Base-by-base conservation (phyloP, 2,329 filamentous ascomycete genomes). In the Colletotrichum echinochloae region DNA sequence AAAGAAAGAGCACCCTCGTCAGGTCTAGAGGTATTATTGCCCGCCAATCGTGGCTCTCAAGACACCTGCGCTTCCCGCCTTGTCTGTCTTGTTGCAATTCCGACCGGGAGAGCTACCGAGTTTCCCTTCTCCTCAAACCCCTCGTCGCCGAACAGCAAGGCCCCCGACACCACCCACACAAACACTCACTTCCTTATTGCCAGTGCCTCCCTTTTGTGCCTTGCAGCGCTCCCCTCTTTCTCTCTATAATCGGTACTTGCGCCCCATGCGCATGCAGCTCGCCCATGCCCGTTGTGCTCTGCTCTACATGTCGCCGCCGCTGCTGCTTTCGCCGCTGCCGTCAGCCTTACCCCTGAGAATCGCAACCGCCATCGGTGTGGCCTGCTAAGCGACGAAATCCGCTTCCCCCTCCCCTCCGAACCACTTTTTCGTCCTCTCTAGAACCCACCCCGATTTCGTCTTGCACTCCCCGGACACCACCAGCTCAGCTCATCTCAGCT, bases 291-390 rank as follows among this genome's bases (percentile, higher is more conserved):
- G 63, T 70, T 66, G 54, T 39, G 66, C 49, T 64, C 57, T 62
- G 68, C 48, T 46, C 59, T 71, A 68, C 64, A 71, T 71, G 68
- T 70, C 65, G 65, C 68, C 52, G 59, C 66, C 28, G 54, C 52
- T 35, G 66, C 54, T 60, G 57, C 48, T 66, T 35, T 60, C 39
- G 61, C 48, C 28, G 51, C 49, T 46, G 48, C 49, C 44, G 48
- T 71, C 65, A 71, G 69, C 69, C 69, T 70, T 70, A 71, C 69
- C 69, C 69, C 69, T 70, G 69, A 71, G 70, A 71, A 70, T 61
- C 55, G 60, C 55, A 70, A 60, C 49, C 65, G 60, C 69, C 60
- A 62, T 48, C 57, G 44, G 57, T 61, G 60, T 26, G 44, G 60
- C 39, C 60, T 71, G 55, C 51, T 71, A 70, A 71, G 69, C 69